These are phyloP conservation scores for Blastobotrys buckinghamii DNA, from an alignment of 1,139 yeast genomes.

Conservation along the genomic window DNA sequence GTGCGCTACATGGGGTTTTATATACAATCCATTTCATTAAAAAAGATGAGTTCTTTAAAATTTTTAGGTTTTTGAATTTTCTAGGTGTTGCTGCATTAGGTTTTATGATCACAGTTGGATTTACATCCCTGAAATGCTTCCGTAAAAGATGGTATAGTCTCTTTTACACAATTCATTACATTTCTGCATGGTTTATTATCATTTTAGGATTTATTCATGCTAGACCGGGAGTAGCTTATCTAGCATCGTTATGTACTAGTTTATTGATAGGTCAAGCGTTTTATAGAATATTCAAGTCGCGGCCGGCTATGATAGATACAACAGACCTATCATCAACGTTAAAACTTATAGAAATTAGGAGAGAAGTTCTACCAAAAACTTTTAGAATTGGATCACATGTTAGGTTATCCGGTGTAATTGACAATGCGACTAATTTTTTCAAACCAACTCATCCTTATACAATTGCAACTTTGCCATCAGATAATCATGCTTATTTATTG, in stretches of 20 bases:
- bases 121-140: slow-evolving; percentile 52
- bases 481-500: slow-evolving; percentile 39
- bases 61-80: slow-evolving; percentile 45
- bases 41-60: slow-evolving; percentile 37
- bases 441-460: slow-evolving; percentile 78
- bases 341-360: slow-evolving; percentile 33
- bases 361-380: slow-evolving; percentile 27
- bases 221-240: slow-evolving; percentile 60
- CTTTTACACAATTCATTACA: slow-evolving; percentile 65
- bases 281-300: slow-evolving; percentile 24
- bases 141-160: slow-evolving; percentile 49
- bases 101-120: slow-evolving; percentile 40
- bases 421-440: slow-evolving; percentile 38
- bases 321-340: slow-evolving; percentile 28
- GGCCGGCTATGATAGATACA: slow-evolving; percentile 26
- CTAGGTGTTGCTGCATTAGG: slow-evolving; percentile 54
- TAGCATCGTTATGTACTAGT: slow-evolving; percentile 42
- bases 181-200: slow-evolving; percentile 60
- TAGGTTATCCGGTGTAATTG: slow-evolving; percentile 35
- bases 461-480: slow-evolving; percentile 59
- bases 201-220: slow-evolving; percentile 63
- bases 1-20: slow-evolving; percentile 53
- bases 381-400: slow-evolving; percentile 45
- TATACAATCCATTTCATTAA: slow-evolving; percentile 45
- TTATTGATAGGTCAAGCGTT: slow-evolving; percentile 43